Conservation (phyloP, 345 rosid species). For the Gossypium turneri region DNA sequence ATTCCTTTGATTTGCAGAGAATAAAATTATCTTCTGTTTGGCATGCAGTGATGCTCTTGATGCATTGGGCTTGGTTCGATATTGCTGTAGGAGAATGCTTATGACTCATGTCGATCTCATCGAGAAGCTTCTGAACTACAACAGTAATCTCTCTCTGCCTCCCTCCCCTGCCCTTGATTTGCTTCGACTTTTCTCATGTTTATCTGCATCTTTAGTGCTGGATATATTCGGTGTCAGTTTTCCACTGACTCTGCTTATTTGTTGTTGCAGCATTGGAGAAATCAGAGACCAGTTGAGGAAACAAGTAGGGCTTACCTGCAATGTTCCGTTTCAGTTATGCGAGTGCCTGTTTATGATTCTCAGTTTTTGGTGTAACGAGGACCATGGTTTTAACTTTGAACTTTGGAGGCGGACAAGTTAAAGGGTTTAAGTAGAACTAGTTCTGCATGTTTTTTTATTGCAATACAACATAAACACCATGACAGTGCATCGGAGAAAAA, state of each 20-base stretch:
- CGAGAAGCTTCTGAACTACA: conserved; percentile 97
- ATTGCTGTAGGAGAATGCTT: conserved; percentile 97
- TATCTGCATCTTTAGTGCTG: not conserved
- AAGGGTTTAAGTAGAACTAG: not conserved
- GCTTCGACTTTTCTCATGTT: not conserved
- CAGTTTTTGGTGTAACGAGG: not conserved
- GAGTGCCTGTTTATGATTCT: not conserved
- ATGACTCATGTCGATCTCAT: conserved; percentile 99
- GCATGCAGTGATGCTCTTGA: conserved; percentile 89
- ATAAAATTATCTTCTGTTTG: conserved; percentile 1
- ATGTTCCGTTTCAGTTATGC: not conserved
- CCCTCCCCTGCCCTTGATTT: conserved; percentile 10
- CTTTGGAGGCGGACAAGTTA: not conserved
- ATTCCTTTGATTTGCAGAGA: not conserved
- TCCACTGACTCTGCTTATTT: not conserved
- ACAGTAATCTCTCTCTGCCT: conserved; percentile 44
- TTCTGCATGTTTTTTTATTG: not conserved
- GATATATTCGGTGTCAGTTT: not conserved
- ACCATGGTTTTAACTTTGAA: not conserved
- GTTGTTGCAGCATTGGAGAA: conserved; percentile 68
- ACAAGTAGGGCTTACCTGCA: not conserved
- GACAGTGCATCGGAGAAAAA: no score
- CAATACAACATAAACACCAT: no score
- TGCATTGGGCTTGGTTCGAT: conserved; percentile 80
- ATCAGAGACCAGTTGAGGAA: conserved; percentile 44